phyloP scores from a whole-genome alignment of 352 stramenopile genomes.

The Blastocystis sp. region DNA sequence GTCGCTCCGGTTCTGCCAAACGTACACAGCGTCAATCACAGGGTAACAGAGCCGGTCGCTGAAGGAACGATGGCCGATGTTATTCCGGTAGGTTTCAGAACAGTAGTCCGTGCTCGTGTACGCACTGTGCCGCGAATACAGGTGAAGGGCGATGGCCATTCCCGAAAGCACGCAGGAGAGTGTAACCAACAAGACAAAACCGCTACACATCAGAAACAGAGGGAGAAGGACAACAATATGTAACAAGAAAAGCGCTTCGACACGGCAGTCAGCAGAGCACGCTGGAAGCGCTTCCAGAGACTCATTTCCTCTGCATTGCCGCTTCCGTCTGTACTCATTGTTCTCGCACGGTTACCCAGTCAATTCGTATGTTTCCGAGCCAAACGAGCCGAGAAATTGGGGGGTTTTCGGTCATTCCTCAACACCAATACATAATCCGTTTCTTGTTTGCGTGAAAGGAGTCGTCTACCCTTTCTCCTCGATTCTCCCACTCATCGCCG shows the following conservation, averaged over 20 bases:
- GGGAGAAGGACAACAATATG: background rate
- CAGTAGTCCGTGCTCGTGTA: conserved; percentile 29
- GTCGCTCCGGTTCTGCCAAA: conserved; percentile 90
- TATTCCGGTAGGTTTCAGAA: conserved; percentile 32
- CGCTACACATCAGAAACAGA: background rate
- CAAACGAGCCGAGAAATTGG: background rate
- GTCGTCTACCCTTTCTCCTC: background rate
- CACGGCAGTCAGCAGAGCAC: conserved; percentile 33
- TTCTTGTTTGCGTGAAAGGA: background rate
- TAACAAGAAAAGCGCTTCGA: conserved; percentile 51
- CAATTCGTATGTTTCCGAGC: too few relatives aligned
- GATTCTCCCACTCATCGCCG: background rate
- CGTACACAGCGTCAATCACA: conserved; percentile 91
- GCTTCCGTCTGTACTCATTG: background rate
- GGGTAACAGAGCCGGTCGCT: conserved; percentile 47
- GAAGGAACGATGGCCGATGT: conserved; percentile 69
- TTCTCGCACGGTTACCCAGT: background rate
- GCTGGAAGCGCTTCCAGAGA: conserved; percentile 53
- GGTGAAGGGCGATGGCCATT: conserved; percentile 1
- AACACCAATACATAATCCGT: background rate
- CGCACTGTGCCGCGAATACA: background rate
- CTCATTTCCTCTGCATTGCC: conserved; percentile 21
- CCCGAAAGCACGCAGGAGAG: conserved; percentile 3
- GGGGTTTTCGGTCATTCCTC: background rate
- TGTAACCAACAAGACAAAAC: conserved; percentile 16